phyloP scores from a whole-genome alignment of 2,329 filamentous ascomycete species.

The Arthrobotrys entomopaga region DNA sequence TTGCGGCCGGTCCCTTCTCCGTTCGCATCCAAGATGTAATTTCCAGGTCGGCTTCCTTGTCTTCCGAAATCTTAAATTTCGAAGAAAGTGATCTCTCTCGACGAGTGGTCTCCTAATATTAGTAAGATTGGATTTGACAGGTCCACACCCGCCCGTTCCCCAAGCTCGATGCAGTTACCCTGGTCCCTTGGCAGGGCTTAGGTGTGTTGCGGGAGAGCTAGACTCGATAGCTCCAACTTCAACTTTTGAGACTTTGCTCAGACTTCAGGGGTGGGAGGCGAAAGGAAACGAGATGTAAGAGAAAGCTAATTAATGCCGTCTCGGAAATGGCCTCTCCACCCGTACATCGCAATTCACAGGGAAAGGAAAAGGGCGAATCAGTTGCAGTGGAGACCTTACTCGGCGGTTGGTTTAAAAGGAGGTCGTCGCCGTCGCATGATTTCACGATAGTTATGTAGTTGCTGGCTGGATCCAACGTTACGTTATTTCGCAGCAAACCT shows the following conservation, averaged over 20 bases:
- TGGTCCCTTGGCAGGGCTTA: slow-evolving; percentile 45
- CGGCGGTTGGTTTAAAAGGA: slow-evolving; percentile 48
- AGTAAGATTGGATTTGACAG: slow-evolving; percentile 50
- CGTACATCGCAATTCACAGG: slow-evolving; percentile 48
- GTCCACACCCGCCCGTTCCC: neutral
- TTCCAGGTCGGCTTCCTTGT: neutral
- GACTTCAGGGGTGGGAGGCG: slow-evolving; percentile 34
- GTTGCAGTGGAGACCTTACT: slow-evolving; percentile 23
- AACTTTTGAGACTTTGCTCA: slow-evolving; percentile 19
- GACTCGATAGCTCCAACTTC: slow-evolving; percentile 52
- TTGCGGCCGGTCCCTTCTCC: neutral
- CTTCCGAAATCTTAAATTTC: slow-evolving; percentile 4
- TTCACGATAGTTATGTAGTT: neutral
- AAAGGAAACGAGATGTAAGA: slow-evolving; percentile 17
- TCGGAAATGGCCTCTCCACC: slow-evolving; percentile 23
- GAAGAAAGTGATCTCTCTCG: slow-evolving; percentile 18
- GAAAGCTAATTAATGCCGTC: slow-evolving; percentile 11
- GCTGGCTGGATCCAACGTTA: neutral
- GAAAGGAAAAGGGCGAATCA: slow-evolving; percentile 4
- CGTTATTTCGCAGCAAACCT: neutral
- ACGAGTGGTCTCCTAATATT: slow-evolving; percentile 35
- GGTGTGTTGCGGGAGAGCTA: slow-evolving; percentile 42
- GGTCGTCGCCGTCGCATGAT: slow-evolving; percentile 20
- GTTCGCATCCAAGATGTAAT: slow-evolving; percentile 4
- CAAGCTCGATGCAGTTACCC: slow-evolving; percentile 1